Evolutionary conservation across 75 land plant genomes (phyloP), one percentile per base, ranked within the genome.

Genomic region (Picea sitchensis): DNA sequence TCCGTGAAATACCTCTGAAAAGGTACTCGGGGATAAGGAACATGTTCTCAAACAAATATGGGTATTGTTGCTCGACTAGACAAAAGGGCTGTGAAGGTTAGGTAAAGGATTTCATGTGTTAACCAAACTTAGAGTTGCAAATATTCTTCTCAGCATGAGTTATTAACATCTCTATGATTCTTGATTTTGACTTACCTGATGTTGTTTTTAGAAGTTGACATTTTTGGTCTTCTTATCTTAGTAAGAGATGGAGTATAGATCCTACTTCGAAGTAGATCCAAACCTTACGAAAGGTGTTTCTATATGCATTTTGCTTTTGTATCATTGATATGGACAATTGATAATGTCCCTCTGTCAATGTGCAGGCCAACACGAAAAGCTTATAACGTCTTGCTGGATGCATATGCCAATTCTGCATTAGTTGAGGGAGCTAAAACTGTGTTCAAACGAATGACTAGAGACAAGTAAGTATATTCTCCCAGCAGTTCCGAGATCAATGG

Each of bases 391-490:
- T 76, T 96, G 82, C 85, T 96, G 60, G 97, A 96, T 91, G 99
- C 99, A 56, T 92, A 91, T 93, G 95, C 99, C 36, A 93, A 90
- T 41, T 91, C 89, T 59, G 97, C 91, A 81, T 90, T 96, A 91
- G 91, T 92, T 56, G 92, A 92, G 61, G 92, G 88, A 82, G 99
- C 99, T 65, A 79, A 80, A 73, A 82, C 82, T 57, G 90, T 93
- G 7, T 91, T 96, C 83, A 96, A 95, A 80, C 82, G 91, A 75
- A 96, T 97, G 99, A 82, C 77, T 86, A 87, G 90, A 77, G 88
- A 95, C 83, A 90, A 85, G 99, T 95, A 85, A 23, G 58, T 2
- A 44, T n/a, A 15, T 44, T 62, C 51, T 71, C n/a, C 56, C 13
- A 71, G 2, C 51, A 44, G 23, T 71, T 11, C 1, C 18, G n/a